Base-by-base conservation (phyloP, 106 monocot species). In the Gastrodia elata region DNA sequence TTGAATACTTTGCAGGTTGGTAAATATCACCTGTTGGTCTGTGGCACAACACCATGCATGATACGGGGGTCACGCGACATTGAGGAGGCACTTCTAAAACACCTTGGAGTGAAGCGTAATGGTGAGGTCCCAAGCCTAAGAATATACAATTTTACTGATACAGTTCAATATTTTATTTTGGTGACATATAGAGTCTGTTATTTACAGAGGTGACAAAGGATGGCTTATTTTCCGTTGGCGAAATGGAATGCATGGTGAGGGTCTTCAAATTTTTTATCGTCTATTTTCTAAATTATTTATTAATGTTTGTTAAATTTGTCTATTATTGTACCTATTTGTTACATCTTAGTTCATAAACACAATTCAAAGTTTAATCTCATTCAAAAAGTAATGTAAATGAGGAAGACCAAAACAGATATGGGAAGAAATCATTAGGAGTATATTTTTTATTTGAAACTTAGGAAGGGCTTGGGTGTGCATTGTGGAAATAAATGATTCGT, bases 11-110 rank as follows among this genome's bases (percentile, higher is more conserved):
- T 79, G 39, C 75, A 97, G 96, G 96, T 97, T 67, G 96, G 96
- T 52, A 92, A 92, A 65, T 97, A 97, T 76, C 96, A 97, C 79
- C 84, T 97, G 36, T 72, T 92, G 72, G 96, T 97, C 20, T 97
- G 96, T 80, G 96, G 96, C 37, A 97, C 96, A 65, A 92, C 92
- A 74, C 96, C 96, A 69, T 97, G 96, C 74, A 97, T 97, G 96
- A 90, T 97, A 69, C 90, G 92, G 79, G 92, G 96, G 39, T 97
- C 96, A 71, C 86, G 92, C 74, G 90, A 88, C 39, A 92, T 97
- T 52, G 92, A 97, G 80, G 92, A 86, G 26, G 75, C 96, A 7
- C 78, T 97, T 74, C 79, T 97, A 71, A 83, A 97, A 73, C 96
- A 97, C 79, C 84, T 97, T 64, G 92, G 92, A 64, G 96, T 97